Percentiles rank a stretch among this genome's conserved stretches.
These are phyloP conservation scores for Avena sativa DNA, from an alignment of 176 grass and related monocot genomes.

Conservation along the genomic window DNA sequence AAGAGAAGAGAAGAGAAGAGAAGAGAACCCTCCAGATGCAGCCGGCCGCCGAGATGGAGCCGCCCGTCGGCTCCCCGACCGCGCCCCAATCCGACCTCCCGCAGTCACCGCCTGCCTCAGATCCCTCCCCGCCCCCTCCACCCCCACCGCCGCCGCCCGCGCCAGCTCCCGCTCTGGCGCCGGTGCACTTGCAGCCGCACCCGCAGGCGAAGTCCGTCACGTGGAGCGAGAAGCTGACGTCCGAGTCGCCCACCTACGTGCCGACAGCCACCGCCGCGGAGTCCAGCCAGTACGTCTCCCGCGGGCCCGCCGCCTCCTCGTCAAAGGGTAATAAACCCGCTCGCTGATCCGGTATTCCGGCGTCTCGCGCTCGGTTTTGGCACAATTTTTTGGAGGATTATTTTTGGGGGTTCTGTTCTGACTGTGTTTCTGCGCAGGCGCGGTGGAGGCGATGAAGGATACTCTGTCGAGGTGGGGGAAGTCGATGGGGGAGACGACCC, in stretches of 20 bases:
- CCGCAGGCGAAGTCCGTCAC: conserved; percentile 46
- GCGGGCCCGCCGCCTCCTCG: conserved; percentile 50
- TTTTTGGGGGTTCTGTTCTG: conserved; percentile 21
- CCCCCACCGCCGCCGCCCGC: neutral
- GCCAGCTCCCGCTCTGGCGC: conserved; percentile 34
- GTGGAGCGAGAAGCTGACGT: conserved; percentile 64
- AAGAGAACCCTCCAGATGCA: conserved; percentile 45
- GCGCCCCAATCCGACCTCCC: conserved; percentile 31
- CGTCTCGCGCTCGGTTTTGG: neutral
- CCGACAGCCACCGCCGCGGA: conserved; percentile 49
- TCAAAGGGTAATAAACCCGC: conserved; percentile 53
- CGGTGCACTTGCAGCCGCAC: conserved; percentile 20
- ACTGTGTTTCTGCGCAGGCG: conserved; percentile 48
- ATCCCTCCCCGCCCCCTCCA: conserved; percentile 41
- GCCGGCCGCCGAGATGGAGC: conserved; percentile 57
- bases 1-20: too few relatives aligned
- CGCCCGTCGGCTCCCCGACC: conserved; percentile 3
- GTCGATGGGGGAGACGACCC: conserved; percentile 72
- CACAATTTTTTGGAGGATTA: neutral
- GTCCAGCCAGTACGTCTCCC: conserved; percentile 50
- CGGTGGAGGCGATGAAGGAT: conserved; percentile 79
- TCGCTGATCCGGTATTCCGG: neutral
- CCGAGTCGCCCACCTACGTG: conserved; percentile 49
- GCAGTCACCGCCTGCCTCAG: conserved; percentile 30
- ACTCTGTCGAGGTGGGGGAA: conserved; percentile 78